A percentile compares a stretch with the other conserved stretches of the same genome.
Evolutionary conservation across 176 grass and related monocot species (phyloP).

Genomic region (Bothriochloa decipiens): DNA sequence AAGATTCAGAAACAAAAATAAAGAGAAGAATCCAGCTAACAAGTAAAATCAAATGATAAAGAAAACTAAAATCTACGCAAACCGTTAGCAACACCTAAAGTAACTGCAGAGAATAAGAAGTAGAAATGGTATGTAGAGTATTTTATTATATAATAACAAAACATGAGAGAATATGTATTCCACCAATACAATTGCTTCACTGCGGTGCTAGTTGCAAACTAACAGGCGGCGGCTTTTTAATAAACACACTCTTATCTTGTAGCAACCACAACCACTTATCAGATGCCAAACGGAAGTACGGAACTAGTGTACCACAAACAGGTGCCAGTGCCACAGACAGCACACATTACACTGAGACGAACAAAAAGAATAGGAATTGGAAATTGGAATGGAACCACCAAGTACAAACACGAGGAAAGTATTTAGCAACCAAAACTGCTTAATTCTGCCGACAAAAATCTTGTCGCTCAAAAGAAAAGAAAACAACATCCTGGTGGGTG

Average conservation of each 20-base stretch:
- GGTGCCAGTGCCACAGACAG: background rate
- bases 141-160: background rate
- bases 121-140: background rate
- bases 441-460: background rate
- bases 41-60: background rate
- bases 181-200: background rate
- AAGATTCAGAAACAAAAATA: slow-evolving; percentile 15
- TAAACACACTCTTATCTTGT: background rate
- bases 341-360: background rate
- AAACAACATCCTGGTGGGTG: too few species aligned
- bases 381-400: background rate
- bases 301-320: background rate
- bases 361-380: background rate
- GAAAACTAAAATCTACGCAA: background rate
- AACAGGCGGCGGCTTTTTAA: background rate
- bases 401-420: background rate
- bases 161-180: background rate
- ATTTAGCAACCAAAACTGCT: background rate
- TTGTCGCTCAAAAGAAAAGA: background rate
- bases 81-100: background rate
- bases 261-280: background rate
- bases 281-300: background rate
- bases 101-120: background rate
- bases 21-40: background rate
- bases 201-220: background rate